Evolutionary conservation across 1,139 yeast genomes (phyloP), one percentile per base, ranked within the genome.

Genomic region (Candida smagusa): DNA sequence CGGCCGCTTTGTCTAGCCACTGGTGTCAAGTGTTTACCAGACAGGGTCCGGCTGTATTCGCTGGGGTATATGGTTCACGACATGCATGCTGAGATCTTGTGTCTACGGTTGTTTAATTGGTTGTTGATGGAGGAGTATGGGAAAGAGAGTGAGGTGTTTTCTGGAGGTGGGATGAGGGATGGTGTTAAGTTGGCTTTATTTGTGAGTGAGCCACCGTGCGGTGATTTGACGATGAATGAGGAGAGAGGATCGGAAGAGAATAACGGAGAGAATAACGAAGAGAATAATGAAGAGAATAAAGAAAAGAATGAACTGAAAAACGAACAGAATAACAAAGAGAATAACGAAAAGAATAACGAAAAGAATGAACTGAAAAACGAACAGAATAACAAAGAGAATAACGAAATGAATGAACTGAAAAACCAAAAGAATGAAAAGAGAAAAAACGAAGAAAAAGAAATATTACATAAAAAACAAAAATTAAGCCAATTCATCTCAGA

Each of bases 131-230:
- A 60, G 30, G 67, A 67, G 42, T 53, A 58, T 22, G 12, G 6
- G 7, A 38, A 37, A 25, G 21, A 50, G 22, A 25, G 9, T 4
- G 32, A 34, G 1, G 6, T 39, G 39, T 5, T 30, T 27, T 34
- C 33, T 9, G 29, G 9, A 1, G 44, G 34, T 0, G 38, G 44
- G 34, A 74, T 49, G 46, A 44, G 37, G 8, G 39, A 50, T 0
- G 63, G 57, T 4, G 54, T 74, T 30, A 49, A 63, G 38, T 55
- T 86, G 31, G 83, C 79, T 0, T 53, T 90, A 40, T 85, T 82
- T 45, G 67, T 87, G 1, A 81, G 94, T 5, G 95, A 86, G 45
- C 74, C 86, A 0, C 97, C 97, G 0, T 90, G 98, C 65, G 98
- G 98, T 1, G 97, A 90, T 56, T 82, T 88, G 0, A 84, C 95